Percentiles rank a stretch among this genome's conserved stretches.
phyloP scores from a whole-genome alignment of 768 basidiomycete species.

The Tulasnella sp. region DNA sequence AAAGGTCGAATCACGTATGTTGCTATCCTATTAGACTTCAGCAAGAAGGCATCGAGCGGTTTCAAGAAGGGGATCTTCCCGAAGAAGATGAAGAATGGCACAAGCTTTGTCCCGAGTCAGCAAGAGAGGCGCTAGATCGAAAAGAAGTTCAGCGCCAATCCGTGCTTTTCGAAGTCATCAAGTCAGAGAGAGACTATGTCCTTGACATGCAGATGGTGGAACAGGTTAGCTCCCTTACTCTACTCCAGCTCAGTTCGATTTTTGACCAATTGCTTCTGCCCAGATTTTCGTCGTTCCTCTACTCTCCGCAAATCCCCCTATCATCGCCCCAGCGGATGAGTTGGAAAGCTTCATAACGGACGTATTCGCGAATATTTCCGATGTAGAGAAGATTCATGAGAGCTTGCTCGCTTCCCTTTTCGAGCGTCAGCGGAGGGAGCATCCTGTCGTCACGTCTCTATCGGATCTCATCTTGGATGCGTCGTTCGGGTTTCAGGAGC shows the following conservation, averaged over 20 bases:
- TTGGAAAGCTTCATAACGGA: slow-evolving; percentile 67
- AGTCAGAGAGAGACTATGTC: slow-evolving; percentile 85
- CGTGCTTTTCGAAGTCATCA: slow-evolving; percentile 83
- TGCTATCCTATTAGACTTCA: slow-evolving; percentile 40
- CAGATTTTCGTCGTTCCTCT: slow-evolving; percentile 75
- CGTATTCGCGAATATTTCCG: slow-evolving; percentile 79
- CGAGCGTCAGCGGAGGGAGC: slow-evolving; percentile 75
- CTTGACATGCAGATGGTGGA: slow-evolving; percentile 67
- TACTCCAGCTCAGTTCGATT: slow-evolving; percentile 17
- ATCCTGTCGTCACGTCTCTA: slow-evolving; percentile 76
- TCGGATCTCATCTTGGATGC: slow-evolving; percentile 78
- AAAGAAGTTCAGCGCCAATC: slow-evolving; percentile 81
- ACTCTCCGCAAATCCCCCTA: slow-evolving; percentile 55
- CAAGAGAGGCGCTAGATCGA: slow-evolving; percentile 65
- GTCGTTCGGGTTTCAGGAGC: slow-evolving; percentile 50
- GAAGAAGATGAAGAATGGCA: slow-evolving; percentile 83
- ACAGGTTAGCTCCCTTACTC: slow-evolving; percentile 47
- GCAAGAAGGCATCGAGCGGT: slow-evolving; percentile 55
- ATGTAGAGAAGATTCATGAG: slow-evolving; percentile 64
- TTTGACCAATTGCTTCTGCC: not conserved
- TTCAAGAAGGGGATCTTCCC: slow-evolving; percentile 62
- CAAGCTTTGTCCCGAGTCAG: slow-evolving; percentile 66
- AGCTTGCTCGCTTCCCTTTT: slow-evolving; percentile 70
- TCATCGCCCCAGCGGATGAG: slow-evolving; percentile 51
- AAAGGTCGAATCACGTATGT: not conserved